These are phyloP conservation scores for Pyrenophora graminea DNA, from an alignment of 2,329 filamentous ascomycete species.

Conservation along the genomic window DNA sequence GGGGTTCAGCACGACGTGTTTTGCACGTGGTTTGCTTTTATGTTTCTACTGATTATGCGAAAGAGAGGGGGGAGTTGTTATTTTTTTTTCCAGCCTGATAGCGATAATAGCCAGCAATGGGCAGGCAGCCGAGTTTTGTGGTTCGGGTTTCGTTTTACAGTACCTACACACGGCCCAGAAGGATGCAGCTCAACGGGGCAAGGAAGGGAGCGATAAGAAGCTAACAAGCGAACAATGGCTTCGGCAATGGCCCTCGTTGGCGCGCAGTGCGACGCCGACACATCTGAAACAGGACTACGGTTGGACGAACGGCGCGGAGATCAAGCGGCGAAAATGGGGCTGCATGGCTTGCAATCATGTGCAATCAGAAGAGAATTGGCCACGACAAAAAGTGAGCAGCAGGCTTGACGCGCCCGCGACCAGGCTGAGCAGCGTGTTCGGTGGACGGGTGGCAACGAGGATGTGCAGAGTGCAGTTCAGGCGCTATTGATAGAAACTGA, in stretches of 20 bases:
- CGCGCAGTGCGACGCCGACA: slow-evolving; percentile 11
- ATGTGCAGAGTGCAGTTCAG: neutral
- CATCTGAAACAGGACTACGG: slow-evolving; percentile 20
- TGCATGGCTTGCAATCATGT: neutral
- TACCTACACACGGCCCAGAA: neutral
- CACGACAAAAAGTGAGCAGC: slow-evolving; percentile 10
- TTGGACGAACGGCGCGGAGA: slow-evolving; percentile 21
- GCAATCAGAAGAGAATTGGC: slow-evolving; percentile 17
- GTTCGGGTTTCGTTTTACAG: slow-evolving; percentile 5
- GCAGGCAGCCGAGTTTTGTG: neutral
- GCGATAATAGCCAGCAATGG: neutral
- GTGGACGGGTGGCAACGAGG: neutral
- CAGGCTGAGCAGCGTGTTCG: slow-evolving; percentile 1
- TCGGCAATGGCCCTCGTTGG: slow-evolving; percentile 21
- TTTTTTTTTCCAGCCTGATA: neutral
- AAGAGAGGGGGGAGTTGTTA: neutral
- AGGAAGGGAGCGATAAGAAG: slow-evolving; percentile 5
- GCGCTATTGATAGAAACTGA: slow-evolving; percentile 10
- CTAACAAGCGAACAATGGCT: slow-evolving; percentile 12
- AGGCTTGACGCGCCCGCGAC: slow-evolving; percentile 17
- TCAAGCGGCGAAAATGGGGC: slow-evolving; percentile 10
- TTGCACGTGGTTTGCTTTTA: too few relatives aligned
- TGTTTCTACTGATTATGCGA: neutral
- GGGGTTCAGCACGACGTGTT: too few relatives aligned
- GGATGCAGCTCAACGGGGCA: slow-evolving; percentile 1